These are phyloP conservation scores for Kwoniella bestiolae DNA, from an alignment of 768 basidiomycete species.

Conservation along the genomic window DNA sequence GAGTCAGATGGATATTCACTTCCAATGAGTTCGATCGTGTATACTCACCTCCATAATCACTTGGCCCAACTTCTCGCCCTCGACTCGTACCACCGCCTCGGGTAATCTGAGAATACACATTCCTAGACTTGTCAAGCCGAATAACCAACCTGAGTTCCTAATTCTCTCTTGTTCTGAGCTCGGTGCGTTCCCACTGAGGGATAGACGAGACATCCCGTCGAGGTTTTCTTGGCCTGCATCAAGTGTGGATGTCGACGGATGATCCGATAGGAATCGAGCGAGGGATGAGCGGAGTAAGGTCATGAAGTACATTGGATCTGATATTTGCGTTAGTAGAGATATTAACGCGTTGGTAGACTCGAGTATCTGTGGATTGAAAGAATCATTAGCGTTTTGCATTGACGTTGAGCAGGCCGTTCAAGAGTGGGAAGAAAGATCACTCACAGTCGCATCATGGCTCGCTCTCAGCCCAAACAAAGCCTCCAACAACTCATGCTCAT, in stretches of 20 bases:
- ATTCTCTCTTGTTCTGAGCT: conserved; percentile 15
- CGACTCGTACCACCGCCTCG: conserved; percentile 37
- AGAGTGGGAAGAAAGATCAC: conserved; percentile 49
- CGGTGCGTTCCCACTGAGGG: neutral
- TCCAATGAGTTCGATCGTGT: no score
- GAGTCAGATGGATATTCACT: no score
- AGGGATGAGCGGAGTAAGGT: conserved; percentile 24
- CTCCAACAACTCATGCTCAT: conserved; percentile 75
- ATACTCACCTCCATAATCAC: conserved; percentile 45
- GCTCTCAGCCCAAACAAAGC: conserved; percentile 73
- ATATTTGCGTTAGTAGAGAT: conserved; percentile 33
- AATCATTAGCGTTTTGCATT: neutral
- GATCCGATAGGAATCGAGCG: conserved; percentile 17
- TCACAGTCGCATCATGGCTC: conserved; percentile 71
- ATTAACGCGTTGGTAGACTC: conserved; percentile 51
- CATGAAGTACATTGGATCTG: conserved; percentile 45
- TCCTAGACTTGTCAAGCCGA: conserved; percentile 43
- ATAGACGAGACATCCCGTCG: neutral
- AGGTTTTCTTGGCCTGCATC: neutral
- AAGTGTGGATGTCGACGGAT: conserved; percentile 12
- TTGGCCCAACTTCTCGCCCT: conserved; percentile 28
- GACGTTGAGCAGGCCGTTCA: neutral
- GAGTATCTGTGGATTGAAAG: conserved; percentile 32
- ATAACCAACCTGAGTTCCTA: conserved; percentile 34
- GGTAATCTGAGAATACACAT: conserved; percentile 45